Evolutionary conservation across 1,139 yeast genomes (phyloP), one percentile per base, ranked within the genome.

Genomic region (Blastobotrys indianensis): DNA sequence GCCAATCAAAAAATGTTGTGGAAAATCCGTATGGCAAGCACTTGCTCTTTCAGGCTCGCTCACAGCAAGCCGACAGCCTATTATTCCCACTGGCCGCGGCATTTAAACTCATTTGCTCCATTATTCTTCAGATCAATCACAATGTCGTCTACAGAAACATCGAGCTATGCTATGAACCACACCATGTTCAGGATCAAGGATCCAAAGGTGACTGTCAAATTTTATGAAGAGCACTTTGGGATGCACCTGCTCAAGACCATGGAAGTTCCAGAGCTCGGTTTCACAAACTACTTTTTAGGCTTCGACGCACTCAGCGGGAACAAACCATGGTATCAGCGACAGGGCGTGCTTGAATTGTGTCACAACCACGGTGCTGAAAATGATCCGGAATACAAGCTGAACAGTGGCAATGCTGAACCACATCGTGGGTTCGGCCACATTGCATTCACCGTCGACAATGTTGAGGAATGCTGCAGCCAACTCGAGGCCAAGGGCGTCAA

Each of bases 381-480:
- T 42, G 87, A 83, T 54, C 70, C 75, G 5, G 60, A 66, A 8
- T 85, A 73, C 65, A 73, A 69, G 52, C 66, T 82, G 46, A 84
- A 79, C 68, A 84, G 82, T 58, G 98, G 98, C 50, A 92, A 92
- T 63, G 79, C 75, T 11, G 83, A 80, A 44, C 92, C 94, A 38
- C 72, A 79, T 65, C 78, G 92, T 56, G 98, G 98, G 0, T 92
- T 88, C 62, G 98, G 98, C 16, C 98, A 92, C 67, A 80, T 88
- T 50, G 86, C 96, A 67, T 69, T 90, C 55, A 74, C 95, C 1
- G 96, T 90, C 13, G 87, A 87, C 59, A 82, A 90, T 67, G 77
- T 92, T 53, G 79, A 68, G 46, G 76, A 65, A 13, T 70, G 80
- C 8, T 87, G 92, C 65, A 67, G 69, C 41, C 64, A 70, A 13